Evolutionary conservation across 2,329 filamentous ascomycete species (phyloP).

Genomic region (Microdochium trichocladiopsis): DNA sequence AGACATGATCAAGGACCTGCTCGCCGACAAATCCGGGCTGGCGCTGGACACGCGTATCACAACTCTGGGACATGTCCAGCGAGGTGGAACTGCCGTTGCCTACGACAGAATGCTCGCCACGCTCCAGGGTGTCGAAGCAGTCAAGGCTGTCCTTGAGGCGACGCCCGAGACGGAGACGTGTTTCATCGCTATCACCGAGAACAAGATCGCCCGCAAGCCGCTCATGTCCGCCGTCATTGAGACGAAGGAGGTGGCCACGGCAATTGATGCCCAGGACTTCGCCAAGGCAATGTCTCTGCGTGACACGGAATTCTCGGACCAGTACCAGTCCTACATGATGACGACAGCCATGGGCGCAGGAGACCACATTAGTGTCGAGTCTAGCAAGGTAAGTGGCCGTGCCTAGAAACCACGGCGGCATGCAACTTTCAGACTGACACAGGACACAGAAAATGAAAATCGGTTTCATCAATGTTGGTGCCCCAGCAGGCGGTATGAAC

Average conservation of each 20-base stretch:
- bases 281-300: constrained; percentile 79
- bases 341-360: constrained; percentile 78
- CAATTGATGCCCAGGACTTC: constrained; percentile 82
- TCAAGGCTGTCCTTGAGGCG: constrained; percentile 83
- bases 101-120: constrained; percentile 94
- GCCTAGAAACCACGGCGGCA: background rate
- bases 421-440: background rate
- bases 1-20: constrained; percentile 75
- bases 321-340: constrained; percentile 84
- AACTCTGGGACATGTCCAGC: constrained; percentile 93
- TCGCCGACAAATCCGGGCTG: constrained; percentile 70
- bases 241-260: constrained; percentile 76
- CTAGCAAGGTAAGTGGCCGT: constrained; percentile 53
- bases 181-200: constrained; percentile 94
- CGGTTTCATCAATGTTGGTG: constrained; percentile 94
- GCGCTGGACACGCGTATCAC: constrained; percentile 89
- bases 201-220: constrained; percentile 89
- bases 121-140: constrained; percentile 88
- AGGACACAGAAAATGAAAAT: constrained; percentile 70
- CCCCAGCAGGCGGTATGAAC: constrained; percentile 97
- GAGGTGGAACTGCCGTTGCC: constrained; percentile 84
- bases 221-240: constrained; percentile 82
- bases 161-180: constrained; percentile 85
- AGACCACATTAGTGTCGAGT: constrained; percentile 55
- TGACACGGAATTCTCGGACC: constrained; percentile 89